Conservation (phyloP, 1,284 basidiomycete species). For the Trichosporon sp. region DNA sequence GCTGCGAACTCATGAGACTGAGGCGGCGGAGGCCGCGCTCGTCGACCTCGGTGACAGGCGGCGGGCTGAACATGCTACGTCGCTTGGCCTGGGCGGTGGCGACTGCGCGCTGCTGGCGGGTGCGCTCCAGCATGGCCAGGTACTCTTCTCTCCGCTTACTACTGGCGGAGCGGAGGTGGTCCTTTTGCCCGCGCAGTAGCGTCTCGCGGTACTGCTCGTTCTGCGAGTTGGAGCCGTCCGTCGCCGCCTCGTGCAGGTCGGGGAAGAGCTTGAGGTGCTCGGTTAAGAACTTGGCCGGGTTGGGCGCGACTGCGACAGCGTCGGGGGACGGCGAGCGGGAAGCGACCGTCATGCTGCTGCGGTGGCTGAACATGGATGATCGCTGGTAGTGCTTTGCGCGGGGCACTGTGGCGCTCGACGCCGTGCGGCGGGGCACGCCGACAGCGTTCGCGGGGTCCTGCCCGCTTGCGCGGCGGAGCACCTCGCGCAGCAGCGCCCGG, state of each 20-base stretch:
- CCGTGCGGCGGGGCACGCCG: constrained; percentile 11
- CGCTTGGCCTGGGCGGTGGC: background rate
- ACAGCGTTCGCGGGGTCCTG: constrained; percentile 13
- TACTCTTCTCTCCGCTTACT: constrained; percentile 5
- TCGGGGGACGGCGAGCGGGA: background rate
- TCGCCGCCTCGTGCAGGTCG: constrained; percentile 17
- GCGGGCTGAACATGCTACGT: background rate
- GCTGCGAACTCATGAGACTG: constrained; percentile 18
- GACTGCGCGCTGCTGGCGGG: background rate
- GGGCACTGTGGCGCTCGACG: background rate
- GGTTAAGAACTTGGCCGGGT: constrained; percentile 15
- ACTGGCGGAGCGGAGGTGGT: constrained; percentile 8
- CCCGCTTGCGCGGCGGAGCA: constrained; percentile 2
- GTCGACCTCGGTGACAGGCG: constrained; percentile 17
- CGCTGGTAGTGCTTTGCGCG: constrained; percentile 9
- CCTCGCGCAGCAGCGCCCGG: constrained; percentile 13
- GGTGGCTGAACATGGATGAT: background rate
- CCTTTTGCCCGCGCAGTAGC: constrained; percentile 7
- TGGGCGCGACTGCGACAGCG: background rate
- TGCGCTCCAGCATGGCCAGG: constrained; percentile 5
- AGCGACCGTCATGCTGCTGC: background rate
- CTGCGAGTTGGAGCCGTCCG: constrained; percentile 7
- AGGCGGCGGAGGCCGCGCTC: constrained; percentile 14
- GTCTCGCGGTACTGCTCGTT: constrained; percentile 16
- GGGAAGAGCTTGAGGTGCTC: constrained; percentile 17